Percentiles rank a stretch among this genome's conserved stretches.
Conservation (phyloP, 2,329 filamentous ascomycete species). For the Berkeleyomyces basicola region DNA sequence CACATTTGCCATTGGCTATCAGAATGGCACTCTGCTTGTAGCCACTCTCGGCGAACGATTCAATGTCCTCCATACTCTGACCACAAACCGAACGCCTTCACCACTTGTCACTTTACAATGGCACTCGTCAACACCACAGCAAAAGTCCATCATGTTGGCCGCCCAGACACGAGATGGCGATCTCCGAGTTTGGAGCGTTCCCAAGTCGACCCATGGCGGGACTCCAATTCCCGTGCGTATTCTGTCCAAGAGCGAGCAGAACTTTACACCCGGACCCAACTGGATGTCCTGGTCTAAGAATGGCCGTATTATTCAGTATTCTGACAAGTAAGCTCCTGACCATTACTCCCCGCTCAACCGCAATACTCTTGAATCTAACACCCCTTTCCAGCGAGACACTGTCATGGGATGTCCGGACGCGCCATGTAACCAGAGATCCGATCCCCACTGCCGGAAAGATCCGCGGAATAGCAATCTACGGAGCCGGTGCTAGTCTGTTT, state of each 20-base stretch:
- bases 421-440: conserved; percentile 78
- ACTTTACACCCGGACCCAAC: conserved; percentile 54
- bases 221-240: conserved; percentile 78
- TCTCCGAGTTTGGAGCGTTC: conserved; percentile 87
- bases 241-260: conserved; percentile 54
- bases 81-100: conserved; percentile 67
- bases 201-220: conserved; percentile 59
- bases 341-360: background rate
- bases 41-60: conserved; percentile 81
- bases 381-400: conserved; percentile 46
- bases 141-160: conserved; percentile 96
- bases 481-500: conserved; percentile 80
- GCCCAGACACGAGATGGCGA: conserved; percentile 86
- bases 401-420: conserved; percentile 96
- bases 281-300: conserved; percentile 99
- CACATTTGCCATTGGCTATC: conserved; percentile 95
- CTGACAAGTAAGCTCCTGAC: conserved; percentile 59
- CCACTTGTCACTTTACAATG: conserved; percentile 76
- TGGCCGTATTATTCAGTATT: conserved; percentile 82
- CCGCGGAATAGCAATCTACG: conserved; percentile 71
- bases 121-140: conserved; percentile 90
- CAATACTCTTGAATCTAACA: conserved; percentile 12
- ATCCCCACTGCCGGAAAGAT: conserved; percentile 75
- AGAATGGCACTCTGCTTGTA: conserved; percentile 86
- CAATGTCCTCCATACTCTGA: conserved; percentile 83